These are phyloP conservation scores for Leishmania lainsoni DNA, from an alignment of 208 protist genomes.

Conservation along the genomic window DNA sequence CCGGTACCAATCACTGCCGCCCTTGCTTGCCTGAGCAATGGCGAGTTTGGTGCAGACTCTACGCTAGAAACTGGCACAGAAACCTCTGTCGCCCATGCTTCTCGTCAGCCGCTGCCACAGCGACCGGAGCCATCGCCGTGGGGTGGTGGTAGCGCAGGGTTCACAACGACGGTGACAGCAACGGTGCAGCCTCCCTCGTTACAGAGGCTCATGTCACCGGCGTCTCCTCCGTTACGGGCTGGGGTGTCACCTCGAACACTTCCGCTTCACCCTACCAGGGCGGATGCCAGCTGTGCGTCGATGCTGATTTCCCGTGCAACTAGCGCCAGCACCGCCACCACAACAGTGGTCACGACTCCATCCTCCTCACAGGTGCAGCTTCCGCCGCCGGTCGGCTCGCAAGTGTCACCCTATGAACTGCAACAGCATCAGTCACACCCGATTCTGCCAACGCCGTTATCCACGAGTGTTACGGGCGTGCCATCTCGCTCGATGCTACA, in stretches of 20 bases:
- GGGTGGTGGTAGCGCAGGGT: neutral
- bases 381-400: constrained; percentile 3
- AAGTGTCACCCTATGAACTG: constrained; percentile 14
- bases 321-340: constrained; percentile 18
- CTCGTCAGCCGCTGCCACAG: constrained; percentile 7
- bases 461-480: neutral
- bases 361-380: constrained; percentile 17
- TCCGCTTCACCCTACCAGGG: constrained; percentile 39
- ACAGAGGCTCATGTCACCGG: neutral
- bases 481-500: neutral
- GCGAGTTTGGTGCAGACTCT: too few species aligned
- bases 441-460: constrained; percentile 6
- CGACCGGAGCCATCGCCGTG: neutral
- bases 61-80: neutral
- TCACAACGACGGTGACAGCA: neutral
- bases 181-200: neutral
- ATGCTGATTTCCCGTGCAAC: constrained; percentile 6
- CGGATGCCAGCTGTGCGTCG: constrained; percentile 1
- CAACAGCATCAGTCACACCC: neutral
- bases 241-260: constrained; percentile 58
- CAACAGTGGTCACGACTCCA: constrained; percentile 4
- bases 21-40: neutral
- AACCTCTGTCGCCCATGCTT: neutral
- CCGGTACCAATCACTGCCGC: constrained; percentile 21
- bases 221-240: constrained; percentile 50